A percentile compares a stretch with the other conserved stretches of the same genome.
Conservation (phyloP, 768 basidiomycete species). For the Exidia glandulosa region DNA sequence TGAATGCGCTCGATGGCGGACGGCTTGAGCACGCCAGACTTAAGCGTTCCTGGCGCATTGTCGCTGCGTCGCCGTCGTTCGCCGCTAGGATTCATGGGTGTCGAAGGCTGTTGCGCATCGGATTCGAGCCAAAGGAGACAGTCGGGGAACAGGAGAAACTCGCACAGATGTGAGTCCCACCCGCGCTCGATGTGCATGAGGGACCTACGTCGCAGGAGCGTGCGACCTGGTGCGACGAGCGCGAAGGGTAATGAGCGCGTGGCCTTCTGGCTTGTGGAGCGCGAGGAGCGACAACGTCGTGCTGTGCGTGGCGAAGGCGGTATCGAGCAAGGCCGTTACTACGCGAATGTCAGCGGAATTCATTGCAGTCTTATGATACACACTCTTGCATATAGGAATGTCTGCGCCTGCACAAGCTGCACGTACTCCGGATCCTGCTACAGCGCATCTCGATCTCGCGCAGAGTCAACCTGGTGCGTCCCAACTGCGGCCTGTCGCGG, state of each 20-base stretch:
- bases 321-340: conserved; percentile 73
- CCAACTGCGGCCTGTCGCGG: too few species aligned
- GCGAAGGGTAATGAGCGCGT: conserved; percentile 69
- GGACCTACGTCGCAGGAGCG: conserved; percentile 55
- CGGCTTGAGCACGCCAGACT: conserved; percentile 42
- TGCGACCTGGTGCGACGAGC: conserved; percentile 72
- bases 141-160: conserved; percentile 78
- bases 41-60: conserved; percentile 19
- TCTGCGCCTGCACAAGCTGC: too few species aligned
- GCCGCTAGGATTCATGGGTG: neutral
- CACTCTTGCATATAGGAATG: too few species aligned
- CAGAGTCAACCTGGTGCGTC: too few species aligned
- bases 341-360: too few species aligned
- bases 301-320: conserved; percentile 66
- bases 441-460: too few species aligned
- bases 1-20: conserved; percentile 3
- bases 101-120: conserved; percentile 29
- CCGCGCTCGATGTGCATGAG: conserved; percentile 44
- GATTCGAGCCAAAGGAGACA: conserved; percentile 65
- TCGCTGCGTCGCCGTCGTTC: conserved; percentile 15
- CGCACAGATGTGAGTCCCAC: conserved; percentile 36
- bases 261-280: conserved; percentile 64
- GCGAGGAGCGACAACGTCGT: conserved; percentile 66
- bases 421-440: too few species aligned
- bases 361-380: too few species aligned